A percentile compares a stretch with the other conserved stretches of the same genome.
These are phyloP conservation scores for Metschnikowia baotianmanensis DNA, from an alignment of 805 yeast species.

Conservation along the genomic window DNA sequence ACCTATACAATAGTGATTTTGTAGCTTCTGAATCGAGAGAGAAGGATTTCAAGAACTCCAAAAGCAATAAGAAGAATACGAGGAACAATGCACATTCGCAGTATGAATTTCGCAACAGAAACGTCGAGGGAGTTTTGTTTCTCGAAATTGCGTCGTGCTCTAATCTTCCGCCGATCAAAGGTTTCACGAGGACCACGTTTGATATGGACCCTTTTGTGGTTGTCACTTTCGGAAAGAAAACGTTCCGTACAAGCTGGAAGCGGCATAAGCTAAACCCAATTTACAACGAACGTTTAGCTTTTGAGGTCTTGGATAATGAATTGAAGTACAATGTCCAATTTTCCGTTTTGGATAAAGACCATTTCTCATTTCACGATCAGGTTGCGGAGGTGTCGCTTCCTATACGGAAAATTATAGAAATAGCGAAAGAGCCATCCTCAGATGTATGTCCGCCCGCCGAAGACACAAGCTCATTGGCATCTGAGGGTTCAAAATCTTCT, in stretches of 20 bases:
- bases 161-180: constrained; percentile 75
- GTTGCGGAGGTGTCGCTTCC: constrained; percentile 68
- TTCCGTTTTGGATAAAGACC: constrained; percentile 80
- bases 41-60: constrained; percentile 1
- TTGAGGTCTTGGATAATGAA: constrained; percentile 72
- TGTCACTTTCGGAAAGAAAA: constrained; percentile 83
- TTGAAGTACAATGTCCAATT: constrained; percentile 62
- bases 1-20: constrained; percentile 10
- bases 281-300: constrained; percentile 75
- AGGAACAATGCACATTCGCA: constrained; percentile 11
- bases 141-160: constrained; percentile 71
- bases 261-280: constrained; percentile 81
- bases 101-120: constrained; percentile 39
- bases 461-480: background rate
- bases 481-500: background rate
- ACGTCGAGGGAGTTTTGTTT: constrained; percentile 67
- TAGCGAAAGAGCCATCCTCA: constrained; percentile 26
- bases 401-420: constrained; percentile 45
- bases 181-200: constrained; percentile 70
- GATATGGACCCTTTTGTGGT: constrained; percentile 98
- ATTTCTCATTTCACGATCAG: constrained; percentile 76
- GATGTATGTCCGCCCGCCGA: background rate
- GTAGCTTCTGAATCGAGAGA: constrained; percentile 1
- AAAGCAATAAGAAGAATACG: constrained; percentile 7
- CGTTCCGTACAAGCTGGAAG: constrained; percentile 81